Evolutionary conservation across 2,329 filamentous ascomycete species (phyloP), one percentile per base, ranked within the genome.

Genomic region (Nemania diffusa): DNA sequence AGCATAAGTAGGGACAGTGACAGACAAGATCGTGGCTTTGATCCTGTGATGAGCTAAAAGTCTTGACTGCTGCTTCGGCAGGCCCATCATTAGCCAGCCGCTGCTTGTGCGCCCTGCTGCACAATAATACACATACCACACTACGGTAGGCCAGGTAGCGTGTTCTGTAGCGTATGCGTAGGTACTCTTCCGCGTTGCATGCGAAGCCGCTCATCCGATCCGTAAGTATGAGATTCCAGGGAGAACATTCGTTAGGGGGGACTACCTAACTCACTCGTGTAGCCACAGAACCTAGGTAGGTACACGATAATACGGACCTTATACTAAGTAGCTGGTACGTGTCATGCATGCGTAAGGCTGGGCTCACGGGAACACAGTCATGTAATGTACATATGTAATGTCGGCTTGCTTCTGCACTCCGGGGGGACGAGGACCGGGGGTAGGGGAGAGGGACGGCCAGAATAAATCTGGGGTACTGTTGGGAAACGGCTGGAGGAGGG

Each of bases 381-480:
- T 42, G 57, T 55, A 55, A 44, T 42, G 57, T 55, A 55, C 22
- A 34, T 48, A 63, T 42, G 52, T 66, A 52, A 44, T 34, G 53
- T 69, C 59, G 67, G 67, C 63, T 63, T 55, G 55, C 50, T 44
- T 44, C 64, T 69, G 53, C 61, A 62, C 57, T 53, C 60, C 57
- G 64, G 51, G 64, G n/a, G n/a, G n/a, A n/a, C n/a, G n/a, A n/a
- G n/a, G 62, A 66, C 52, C 9, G 57, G 24, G 34, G 24, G 57
- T 17, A 20, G 53, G 34, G 48, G 44, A 66, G 37, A 20, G 53
- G 15, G 22, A 20, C 15, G 27, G 52, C 11, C 15, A 53, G 29
- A 34, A 57, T 42, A 57, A 71, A 65, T 71, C 69, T 65, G 69
- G 69, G 69, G 69, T 69, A 65, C 69, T 64, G 67, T 68, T 40